Base-by-base conservation (phyloP, 257 asterid species). In the Petrea volubilis region DNA sequence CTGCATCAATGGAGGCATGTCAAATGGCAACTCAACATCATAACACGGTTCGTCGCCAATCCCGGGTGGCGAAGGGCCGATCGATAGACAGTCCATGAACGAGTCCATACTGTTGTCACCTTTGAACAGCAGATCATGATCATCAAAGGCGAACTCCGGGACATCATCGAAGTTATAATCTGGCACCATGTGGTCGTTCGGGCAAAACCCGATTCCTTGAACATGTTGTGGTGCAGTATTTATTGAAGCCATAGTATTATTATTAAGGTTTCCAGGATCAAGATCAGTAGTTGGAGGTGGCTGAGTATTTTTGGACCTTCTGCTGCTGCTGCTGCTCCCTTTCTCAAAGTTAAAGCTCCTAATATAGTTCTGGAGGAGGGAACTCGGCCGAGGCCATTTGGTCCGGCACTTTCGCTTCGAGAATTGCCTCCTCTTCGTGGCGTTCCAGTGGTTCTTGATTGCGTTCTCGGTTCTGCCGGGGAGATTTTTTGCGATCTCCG, bases 401-500 rank as follows among this genome's bases (percentile, higher is more conserved):
- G 93, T 89, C 41, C 92, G 77, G 75, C 97, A 94, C 71, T 86
- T 91, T 68, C 97, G 77, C 29, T 85, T 78, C 0, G 97, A 84
- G 29, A 87, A 80, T 60, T 91, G 96, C 69, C 96, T 82, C 78
- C 97, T 80, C 56, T 89, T 94, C 0, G 98, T 91, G 1, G 96
- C 96, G 36, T 91, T 91, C 98, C 98, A 94, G 34, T 94, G 98
- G 76, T 94, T 94, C 79, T 94, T 91, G 70, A 94, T 91, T 6
- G 97, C 86, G 50, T 94, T 94, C 60, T 94, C 98, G 2, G 90
- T 91, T 74, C 98, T 85, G 38, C 96, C 96, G 0, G 88, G 87
- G 3, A 94, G 85, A 38, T 86, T 81, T 47, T 87, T 94, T 1
- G 98, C 96, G n/a, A 94, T 94, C 80, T 91, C 97, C 43, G 96